Evolutionary conservation across 2,329 filamentous ascomycete species (phyloP).

Genomic region (Acephala macrosclerotiorum): DNA sequence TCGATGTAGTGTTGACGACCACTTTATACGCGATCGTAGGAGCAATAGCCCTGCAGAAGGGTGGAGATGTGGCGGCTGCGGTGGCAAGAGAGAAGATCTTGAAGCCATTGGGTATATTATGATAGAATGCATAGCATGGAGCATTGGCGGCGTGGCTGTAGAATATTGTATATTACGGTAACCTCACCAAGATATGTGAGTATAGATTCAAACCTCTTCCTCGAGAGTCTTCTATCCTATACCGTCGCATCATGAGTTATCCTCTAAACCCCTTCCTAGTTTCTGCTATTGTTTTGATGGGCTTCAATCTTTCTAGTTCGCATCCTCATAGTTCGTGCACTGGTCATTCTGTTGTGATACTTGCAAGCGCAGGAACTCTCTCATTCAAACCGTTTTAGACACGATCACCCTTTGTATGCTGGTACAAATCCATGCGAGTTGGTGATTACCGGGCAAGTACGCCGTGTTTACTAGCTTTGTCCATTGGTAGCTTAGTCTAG

Average conservation of each 20-base stretch:
- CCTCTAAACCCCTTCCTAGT: neutral
- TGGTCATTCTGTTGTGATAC: no score
- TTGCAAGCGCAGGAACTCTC: no score
- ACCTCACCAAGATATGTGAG: conserved; percentile 6
- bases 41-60: conserved; percentile 87
- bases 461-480: no score
- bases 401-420: no score
- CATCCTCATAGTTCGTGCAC: no score
- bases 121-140: conserved; percentile 31
- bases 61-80: conserved; percentile 77
- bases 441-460: no score
- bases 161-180: conserved; percentile 39
- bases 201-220: neutral
- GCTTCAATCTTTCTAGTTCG: no score
- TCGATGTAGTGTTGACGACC: conserved; percentile 76
- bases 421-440: no score
- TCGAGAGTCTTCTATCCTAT: neutral
- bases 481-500: no score
- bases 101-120: conserved; percentile 44
- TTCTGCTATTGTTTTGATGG: no score
- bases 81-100: conserved; percentile 72
- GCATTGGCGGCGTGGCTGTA: conserved; percentile 30
- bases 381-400: no score
- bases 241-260: neutral
- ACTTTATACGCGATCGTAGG: conserved; percentile 87